These are phyloP conservation scores for Fusarium sp. DNA, from an alignment of 2,329 filamentous ascomycete genomes.

Conservation along the genomic window DNA sequence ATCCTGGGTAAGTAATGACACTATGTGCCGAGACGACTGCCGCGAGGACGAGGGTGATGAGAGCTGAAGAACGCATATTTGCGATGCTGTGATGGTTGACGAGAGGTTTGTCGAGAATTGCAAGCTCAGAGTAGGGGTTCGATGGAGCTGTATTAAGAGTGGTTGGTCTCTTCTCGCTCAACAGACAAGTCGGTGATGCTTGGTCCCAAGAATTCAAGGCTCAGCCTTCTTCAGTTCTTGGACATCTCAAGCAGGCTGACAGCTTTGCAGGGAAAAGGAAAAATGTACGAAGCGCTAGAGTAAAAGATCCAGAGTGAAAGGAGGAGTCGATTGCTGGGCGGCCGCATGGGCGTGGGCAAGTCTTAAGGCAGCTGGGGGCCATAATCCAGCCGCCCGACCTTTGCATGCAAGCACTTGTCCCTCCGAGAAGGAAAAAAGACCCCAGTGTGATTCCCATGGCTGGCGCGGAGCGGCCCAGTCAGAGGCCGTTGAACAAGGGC, in stretches of 20 bases:
- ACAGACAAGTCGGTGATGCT: slow-evolving; percentile 6
- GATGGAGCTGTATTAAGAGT: neutral
- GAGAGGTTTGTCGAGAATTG: neutral
- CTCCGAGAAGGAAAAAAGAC: slow-evolving; percentile 5
- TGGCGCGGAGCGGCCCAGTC: slow-evolving; percentile 43
- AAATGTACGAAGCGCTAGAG: slow-evolving; percentile 18
- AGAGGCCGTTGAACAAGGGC: slow-evolving; percentile 35
- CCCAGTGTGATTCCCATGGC: slow-evolving; percentile 44
- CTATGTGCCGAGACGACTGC: slow-evolving; percentile 74
- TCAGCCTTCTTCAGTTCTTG: slow-evolving; percentile 32
- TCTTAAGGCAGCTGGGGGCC: slow-evolving; percentile 42
- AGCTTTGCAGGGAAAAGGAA: neutral
- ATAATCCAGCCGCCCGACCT: slow-evolving; percentile 42
- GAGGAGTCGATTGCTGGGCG: slow-evolving; percentile 16
- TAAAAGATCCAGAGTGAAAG: slow-evolving; percentile 5
- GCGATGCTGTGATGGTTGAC: neutral
- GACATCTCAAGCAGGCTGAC: slow-evolving; percentile 21
- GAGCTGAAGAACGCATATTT: slow-evolving; percentile 61
- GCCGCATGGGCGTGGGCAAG: slow-evolving; percentile 42
- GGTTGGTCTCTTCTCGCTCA: neutral
- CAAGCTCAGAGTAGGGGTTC: neutral
- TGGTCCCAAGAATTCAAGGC: slow-evolving; percentile 21
- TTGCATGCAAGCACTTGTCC: slow-evolving; percentile 34
- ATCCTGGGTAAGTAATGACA: slow-evolving; percentile 88
- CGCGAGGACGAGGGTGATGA: slow-evolving; percentile 58